phyloP scores from a whole-genome alignment of 257 asterid genomes.

The Verbena officinalis region DNA sequence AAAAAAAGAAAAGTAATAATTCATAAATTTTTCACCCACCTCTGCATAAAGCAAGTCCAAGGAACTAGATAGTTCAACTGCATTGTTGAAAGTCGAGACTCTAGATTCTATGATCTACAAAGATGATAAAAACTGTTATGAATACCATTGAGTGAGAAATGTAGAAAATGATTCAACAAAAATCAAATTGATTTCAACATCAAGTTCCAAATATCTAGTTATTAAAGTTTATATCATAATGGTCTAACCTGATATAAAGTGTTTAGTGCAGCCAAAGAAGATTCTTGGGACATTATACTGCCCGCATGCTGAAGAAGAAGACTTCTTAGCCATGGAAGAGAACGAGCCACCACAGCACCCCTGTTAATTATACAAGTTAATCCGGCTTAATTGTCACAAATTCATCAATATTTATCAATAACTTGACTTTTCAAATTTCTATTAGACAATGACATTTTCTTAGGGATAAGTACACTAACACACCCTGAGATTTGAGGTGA shows the following conservation, averaged over 20 bases:
- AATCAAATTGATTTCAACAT: neutral
- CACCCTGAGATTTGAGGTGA: no score
- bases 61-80: conserved; percentile 69
- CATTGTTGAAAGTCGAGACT: conserved; percentile 60
- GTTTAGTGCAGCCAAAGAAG: conserved; percentile 75
- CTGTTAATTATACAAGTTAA: conserved; percentile 39
- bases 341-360: conserved; percentile 91
- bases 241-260: conserved; percentile 83
- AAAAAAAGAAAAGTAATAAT: conserved; percentile 5
- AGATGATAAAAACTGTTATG: conserved; percentile 1
- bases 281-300: conserved; percentile 88
- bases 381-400: no score
- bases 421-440: no score
- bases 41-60: conserved; percentile 78
- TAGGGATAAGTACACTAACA: no score
- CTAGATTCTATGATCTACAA: conserved; percentile 92
- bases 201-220: neutral
- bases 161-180: neutral
- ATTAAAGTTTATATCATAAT: conserved; percentile 8
- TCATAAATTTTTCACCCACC: conserved; percentile 44
- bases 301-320: conserved; percentile 86
- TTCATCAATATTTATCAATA: no score
- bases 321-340: conserved; percentile 92
- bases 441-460: no score
- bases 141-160: neutral